Evolutionary conservation across 345 rosid genomes (phyloP).

Genomic region (Nasturtium officinale): DNA sequence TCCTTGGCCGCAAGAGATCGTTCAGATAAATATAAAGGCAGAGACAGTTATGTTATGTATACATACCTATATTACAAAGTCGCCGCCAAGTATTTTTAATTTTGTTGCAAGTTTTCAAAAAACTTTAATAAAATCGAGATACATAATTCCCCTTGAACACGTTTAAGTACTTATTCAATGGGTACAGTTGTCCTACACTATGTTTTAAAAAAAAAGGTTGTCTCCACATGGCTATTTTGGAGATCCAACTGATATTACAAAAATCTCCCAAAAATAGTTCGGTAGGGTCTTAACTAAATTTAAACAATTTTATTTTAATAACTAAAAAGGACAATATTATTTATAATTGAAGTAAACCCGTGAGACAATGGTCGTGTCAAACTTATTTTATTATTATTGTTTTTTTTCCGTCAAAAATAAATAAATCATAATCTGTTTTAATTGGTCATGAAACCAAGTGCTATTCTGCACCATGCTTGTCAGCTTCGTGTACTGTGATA

Average conservation of each 20-base stretch:
- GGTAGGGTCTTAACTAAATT: not conserved
- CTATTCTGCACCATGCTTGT: conserved; percentile 9
- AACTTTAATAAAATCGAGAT: not conserved
- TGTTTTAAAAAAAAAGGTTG: not conserved
- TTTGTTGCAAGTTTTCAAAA: not conserved
- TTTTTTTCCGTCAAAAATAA: too few species aligned
- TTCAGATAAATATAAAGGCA: not conserved
- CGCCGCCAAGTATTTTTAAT: not conserved
- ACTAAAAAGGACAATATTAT: not conserved
- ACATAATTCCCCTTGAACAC: not conserved
- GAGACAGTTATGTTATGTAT: not conserved
- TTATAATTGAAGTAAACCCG: not conserved
- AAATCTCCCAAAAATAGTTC: not conserved
- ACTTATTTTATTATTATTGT: too few species aligned
- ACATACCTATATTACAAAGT: not conserved
- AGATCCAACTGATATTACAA: not conserved
- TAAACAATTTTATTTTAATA: not conserved
- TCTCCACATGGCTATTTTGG: conserved; percentile 15
- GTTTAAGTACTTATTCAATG: not conserved
- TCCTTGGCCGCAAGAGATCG: not conserved
- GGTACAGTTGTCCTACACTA: conserved; percentile 8
- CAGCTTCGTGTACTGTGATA: conserved; percentile 13
- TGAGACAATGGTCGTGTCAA: not conserved
- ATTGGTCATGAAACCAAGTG: conserved; percentile 27
- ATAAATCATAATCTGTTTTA: not conserved